Evolutionary conservation across 1,284 basidiomycete species (phyloP).

Genomic region (Ceratobasidium sp.): DNA sequence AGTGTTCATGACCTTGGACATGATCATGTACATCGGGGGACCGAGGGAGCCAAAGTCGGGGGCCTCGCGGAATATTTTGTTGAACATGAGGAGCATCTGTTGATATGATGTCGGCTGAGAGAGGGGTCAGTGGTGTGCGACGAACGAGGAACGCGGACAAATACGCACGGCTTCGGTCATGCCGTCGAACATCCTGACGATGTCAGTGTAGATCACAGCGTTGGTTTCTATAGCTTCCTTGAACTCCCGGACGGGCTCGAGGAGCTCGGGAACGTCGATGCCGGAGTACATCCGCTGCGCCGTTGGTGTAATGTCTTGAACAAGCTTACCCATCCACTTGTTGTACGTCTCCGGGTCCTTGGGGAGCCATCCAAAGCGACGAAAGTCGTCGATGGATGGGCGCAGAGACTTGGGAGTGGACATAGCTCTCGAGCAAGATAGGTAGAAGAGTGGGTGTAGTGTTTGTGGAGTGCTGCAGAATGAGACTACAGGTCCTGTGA

Average conservation of each 20-base stretch:
- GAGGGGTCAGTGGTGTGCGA: constrained; percentile 61
- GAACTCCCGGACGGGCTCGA: constrained; percentile 29
- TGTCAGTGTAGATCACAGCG: constrained; percentile 11
- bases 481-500: no score
- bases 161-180: constrained; percentile 8
- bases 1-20: constrained; percentile 20
- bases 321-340: constrained; percentile 11
- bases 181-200: constrained; percentile 34
- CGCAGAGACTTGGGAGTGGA: no score
- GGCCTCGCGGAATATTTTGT: constrained; percentile 52
- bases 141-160: constrained; percentile 58
- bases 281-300: background rate
- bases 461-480: no score
- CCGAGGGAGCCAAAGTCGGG: constrained; percentile 56
- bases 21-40: constrained; percentile 62
- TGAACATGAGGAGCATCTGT: constrained; percentile 60
- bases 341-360: constrained; percentile 2
- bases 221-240: constrained; percentile 27
- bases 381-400: no score
- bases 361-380: constrained; percentile 25
- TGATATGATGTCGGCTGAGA: constrained; percentile 62
- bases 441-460: no score
- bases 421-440: no score
- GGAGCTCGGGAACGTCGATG: background rate
- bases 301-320: background rate